Conservation (phyloP, 2,329 filamentous ascomycete species). For the Sporothrix pseudoabietina region DNA sequence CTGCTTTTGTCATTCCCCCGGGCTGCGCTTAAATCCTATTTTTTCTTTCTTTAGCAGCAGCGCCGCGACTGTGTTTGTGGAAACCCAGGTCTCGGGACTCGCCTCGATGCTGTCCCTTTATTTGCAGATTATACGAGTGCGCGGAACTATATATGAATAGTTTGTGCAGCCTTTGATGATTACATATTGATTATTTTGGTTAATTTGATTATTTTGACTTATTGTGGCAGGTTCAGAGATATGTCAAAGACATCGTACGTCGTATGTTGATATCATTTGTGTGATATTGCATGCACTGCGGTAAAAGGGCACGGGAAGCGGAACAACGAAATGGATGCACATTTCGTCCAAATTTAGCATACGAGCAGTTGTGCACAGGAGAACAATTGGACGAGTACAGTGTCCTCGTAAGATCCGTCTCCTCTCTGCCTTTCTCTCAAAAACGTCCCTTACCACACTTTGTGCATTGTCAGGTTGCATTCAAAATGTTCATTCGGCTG, state of each 20-base stretch:
- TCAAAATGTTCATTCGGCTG: background rate
- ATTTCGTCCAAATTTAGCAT: slow-evolving; percentile 24
- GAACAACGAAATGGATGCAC: background rate
- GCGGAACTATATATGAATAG: background rate
- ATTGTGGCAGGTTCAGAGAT: background rate
- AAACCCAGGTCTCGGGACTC: background rate
- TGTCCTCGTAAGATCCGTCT: background rate
- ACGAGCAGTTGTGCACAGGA: slow-evolving; percentile 8
- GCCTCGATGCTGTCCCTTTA: background rate
- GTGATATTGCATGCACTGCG: slow-evolving; percentile 7
- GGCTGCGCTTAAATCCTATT: background rate
- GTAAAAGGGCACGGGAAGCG: background rate
- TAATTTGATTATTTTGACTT: background rate
- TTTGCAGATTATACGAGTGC: slow-evolving; percentile 13
- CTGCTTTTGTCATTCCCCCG: background rate
- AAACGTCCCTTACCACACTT: background rate
- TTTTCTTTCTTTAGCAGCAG: background rate
- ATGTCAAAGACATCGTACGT: background rate
- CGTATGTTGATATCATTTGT: background rate
- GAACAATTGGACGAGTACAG: background rate
- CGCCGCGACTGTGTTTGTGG: background rate
- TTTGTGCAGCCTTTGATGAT: background rate
- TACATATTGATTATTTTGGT: too few relatives aligned
- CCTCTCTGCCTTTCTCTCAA: too few relatives aligned
- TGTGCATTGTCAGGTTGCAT: background rate